A percentile compares a stretch with the other conserved stretches of the same genome.
Evolutionary conservation across 2,329 filamentous ascomycete genomes (phyloP).

Genomic region (Boeremia lycopersici): DNA sequence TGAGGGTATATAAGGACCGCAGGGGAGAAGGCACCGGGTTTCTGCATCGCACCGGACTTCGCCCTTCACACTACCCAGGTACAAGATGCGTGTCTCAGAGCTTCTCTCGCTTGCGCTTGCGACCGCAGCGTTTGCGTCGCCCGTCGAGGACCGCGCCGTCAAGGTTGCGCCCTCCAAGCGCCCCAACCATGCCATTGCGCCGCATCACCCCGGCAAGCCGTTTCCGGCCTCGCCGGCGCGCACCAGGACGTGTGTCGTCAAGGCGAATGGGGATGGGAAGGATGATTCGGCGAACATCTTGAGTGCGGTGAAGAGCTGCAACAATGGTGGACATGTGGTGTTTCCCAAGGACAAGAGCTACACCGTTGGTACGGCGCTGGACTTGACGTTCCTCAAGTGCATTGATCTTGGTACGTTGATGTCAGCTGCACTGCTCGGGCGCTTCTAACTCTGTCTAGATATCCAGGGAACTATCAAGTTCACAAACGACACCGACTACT

Average conservation of each 20-base stretch:
- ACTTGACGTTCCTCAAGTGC: constrained; percentile 67
- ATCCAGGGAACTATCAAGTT: constrained; percentile 67
- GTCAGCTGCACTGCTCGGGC: not conserved
- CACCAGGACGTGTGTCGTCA: constrained; percentile 48
- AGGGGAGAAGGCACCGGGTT: not conserved
- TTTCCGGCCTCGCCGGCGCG: constrained; percentile 45
- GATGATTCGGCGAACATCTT: constrained; percentile 62
- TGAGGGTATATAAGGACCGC: constrained; percentile 7
- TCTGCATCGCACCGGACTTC: constrained; percentile 2
- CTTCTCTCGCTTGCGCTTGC: constrained; percentile 32
- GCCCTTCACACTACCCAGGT: too few relatives aligned
- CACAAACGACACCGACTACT: constrained; percentile 71
- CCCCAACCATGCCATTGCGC: constrained; percentile 42
- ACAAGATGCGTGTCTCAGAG: constrained; percentile 38
- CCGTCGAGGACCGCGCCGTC: constrained; percentile 19
- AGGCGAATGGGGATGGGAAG: constrained; percentile 46
- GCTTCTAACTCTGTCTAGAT: constrained; percentile 46
- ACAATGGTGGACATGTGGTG: constrained; percentile 67
- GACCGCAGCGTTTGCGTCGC: constrained; percentile 26
- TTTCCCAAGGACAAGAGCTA: constrained; percentile 63
- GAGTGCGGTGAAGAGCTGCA: constrained; percentile 63
- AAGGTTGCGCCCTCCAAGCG: constrained; percentile 31
- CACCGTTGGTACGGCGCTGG: constrained; percentile 67
- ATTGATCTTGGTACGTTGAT: constrained; percentile 63
- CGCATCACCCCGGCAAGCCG: constrained; percentile 43